Conservation (phyloP, 495 filamentous ascomycete genomes). For the Cairneyella variabilis region DNA sequence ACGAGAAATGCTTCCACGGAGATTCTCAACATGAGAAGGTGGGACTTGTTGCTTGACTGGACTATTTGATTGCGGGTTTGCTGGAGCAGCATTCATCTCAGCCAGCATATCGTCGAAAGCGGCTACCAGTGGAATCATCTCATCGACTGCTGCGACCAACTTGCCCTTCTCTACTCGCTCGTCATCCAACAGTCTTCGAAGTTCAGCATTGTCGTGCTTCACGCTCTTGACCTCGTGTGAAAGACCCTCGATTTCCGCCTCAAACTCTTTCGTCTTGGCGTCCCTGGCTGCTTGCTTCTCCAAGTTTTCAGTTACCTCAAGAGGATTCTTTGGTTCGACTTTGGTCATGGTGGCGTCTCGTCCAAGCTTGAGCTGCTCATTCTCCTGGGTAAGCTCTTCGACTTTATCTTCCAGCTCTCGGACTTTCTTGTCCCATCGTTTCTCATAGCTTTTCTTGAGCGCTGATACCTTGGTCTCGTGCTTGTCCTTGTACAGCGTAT, state of each 20-base stretch:
- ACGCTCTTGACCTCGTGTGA: slow-evolving; percentile 62
- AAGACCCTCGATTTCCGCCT: slow-evolving; percentile 66
- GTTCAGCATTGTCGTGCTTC: slow-evolving; percentile 58
- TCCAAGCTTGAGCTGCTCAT: slow-evolving; percentile 64
- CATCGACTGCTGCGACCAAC: slow-evolving; percentile 86
- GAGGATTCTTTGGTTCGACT: slow-evolving; percentile 43
- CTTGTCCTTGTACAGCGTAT: slow-evolving; percentile 91
- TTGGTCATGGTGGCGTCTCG: slow-evolving; percentile 63
- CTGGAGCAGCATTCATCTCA: slow-evolving; percentile 11
- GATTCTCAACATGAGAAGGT: slow-evolving; percentile 13
- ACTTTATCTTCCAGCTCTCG: slow-evolving; percentile 68
- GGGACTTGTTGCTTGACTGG: neutral
- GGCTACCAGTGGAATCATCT: slow-evolving; percentile 62
- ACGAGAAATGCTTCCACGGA: slow-evolving; percentile 26
- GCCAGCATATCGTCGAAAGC: slow-evolving; percentile 29
- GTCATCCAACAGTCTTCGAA: slow-evolving; percentile 61
- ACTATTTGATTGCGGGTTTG: neutral
- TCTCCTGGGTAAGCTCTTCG: slow-evolving; percentile 62
- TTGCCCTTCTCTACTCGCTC: slow-evolving; percentile 93
- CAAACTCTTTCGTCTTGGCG: slow-evolving; percentile 52
- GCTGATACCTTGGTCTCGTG: slow-evolving; percentile 93
- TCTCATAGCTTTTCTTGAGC: slow-evolving; percentile 92
- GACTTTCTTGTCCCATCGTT: slow-evolving; percentile 81
- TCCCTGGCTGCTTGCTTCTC: slow-evolving; percentile 47
- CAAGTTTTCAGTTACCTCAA: slow-evolving; percentile 41